Evolutionary conservation across 2,329 filamentous ascomycete species (phyloP), one percentile per base, ranked within the genome.

Genomic region (Pestalotiopsis sp.): DNA sequence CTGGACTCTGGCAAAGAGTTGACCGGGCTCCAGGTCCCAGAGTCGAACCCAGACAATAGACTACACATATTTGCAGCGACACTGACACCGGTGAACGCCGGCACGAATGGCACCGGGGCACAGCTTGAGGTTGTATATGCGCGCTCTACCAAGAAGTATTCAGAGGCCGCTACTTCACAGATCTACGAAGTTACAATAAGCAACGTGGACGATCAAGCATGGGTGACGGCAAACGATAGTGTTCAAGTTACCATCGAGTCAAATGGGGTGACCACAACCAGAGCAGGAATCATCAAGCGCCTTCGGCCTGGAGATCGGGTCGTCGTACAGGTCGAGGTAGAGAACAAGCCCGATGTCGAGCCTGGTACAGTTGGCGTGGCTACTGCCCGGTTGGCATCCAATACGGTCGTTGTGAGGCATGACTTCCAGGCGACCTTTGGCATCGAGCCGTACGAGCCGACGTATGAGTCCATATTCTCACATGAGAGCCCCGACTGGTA

Each of bases 231-330:
- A 79, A 14, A 67, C 71, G 4, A 73, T 79, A 36, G 67, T 68
- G 14, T 79, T 73, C 12, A 59, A 81, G 9, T 75, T 76, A 3
- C 69, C 83, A 4, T 67, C 70, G 4, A 80, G 77, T 0, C 68
- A 7, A 64, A 73, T 4, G 79, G 80, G 0, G 84, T 89, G 73
- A 80, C 77, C 56, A 81, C 83, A 0, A 82, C 84, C 7, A 81
- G 85, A 31, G 69, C 76, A 0, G 80, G 78, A 0, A 69, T 71
- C n/a, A 68, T 84, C 36, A 82, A 79, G 70, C 75, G 83, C 4
- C 73, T 85, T 9, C 81, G 81, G 36, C 82, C 83, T 0, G 83
- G 83, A 1, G 83, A 85, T 67, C 82, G 84, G 68, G 82, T 82
- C 64, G 73, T 77, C 20, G 75, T 81, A 0, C 73, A 77, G 23